Percentiles rank a stretch among this genome's conserved stretches.
These are phyloP conservation scores for Blastomyces emzantsi DNA, from an alignment of 2,329 filamentous ascomycete genomes.

Conservation along the genomic window DNA sequence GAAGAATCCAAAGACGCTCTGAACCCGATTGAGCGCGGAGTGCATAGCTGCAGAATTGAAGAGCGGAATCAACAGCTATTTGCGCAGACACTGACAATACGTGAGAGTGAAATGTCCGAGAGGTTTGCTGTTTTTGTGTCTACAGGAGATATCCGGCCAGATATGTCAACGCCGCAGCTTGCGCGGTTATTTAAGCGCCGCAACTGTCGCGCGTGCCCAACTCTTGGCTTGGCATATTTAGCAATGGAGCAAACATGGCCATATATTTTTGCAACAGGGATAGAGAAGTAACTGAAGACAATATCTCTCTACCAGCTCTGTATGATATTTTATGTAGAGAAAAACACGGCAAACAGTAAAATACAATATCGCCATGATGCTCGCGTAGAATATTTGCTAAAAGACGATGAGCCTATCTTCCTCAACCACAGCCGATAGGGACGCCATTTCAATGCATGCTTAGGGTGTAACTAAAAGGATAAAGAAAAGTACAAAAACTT, in stretches of 20 bases:
- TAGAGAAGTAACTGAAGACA: background rate
- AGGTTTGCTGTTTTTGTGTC: background rate
- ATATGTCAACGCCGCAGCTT: background rate
- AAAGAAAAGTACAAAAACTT: background rate
- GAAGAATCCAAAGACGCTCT: slow-evolving; percentile 97
- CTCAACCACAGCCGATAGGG: background rate
- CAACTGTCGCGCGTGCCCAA: background rate
- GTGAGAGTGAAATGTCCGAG: background rate
- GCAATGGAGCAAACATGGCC: background rate
- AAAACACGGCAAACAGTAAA: background rate
- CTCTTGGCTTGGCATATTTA: background rate
- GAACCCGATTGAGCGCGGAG: slow-evolving; percentile 71
- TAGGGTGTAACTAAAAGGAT: background rate
- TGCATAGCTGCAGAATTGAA: slow-evolving; percentile 57
- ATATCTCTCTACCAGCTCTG: too few relatives aligned
- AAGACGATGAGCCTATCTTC: background rate
- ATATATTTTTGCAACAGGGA: too few relatives aligned
- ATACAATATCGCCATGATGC: background rate
- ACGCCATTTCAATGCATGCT: background rate
- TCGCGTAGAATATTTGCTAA: background rate
- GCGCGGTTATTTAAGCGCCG: background rate
- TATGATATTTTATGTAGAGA: background rate
- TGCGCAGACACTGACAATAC: background rate
- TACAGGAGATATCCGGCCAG: background rate
- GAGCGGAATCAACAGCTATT: background rate